Conservation (phyloP, 495 filamentous ascomycete species). For the Daldinia caldariorum region DNA sequence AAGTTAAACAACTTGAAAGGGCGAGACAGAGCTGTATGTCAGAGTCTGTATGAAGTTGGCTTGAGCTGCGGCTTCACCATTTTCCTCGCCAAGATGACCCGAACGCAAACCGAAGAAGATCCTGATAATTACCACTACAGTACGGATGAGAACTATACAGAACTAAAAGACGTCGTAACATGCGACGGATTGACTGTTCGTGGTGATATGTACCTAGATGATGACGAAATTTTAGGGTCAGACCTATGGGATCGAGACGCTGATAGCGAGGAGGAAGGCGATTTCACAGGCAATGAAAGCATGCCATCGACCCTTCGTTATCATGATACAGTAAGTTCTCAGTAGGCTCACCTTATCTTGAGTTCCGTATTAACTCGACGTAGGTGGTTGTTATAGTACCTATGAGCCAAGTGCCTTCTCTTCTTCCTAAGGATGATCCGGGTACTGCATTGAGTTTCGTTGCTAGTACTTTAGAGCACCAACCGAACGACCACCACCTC, state of each 20-base stretch:
- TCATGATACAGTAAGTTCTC: conserved; percentile 27
- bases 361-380: not conserved
- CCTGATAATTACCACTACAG: not conserved
- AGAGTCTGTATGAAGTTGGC: conserved; percentile 18
- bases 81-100: conserved; percentile 24
- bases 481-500: not conserved
- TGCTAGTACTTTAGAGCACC: not conserved
- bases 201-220: not conserved
- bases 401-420: not conserved
- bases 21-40: conserved; percentile 48
- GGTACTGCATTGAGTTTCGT: not conserved
- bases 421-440: not conserved
- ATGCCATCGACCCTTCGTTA: conserved; percentile 23
- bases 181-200: conserved; percentile 13
- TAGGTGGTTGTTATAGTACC: conserved; percentile 28
- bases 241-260: conserved; percentile 18
- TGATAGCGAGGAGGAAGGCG: conserved; percentile 23
- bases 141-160: conserved; percentile 4
- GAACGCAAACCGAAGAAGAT: conserved; percentile 5
- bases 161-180: conserved; percentile 15
- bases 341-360: not conserved
- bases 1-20: conserved; percentile 53
- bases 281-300: conserved; percentile 29
- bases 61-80: conserved; percentile 14
- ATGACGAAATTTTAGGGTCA: conserved; percentile 19